A percentile compares a stretch with the other conserved stretches of the same genome.
These are phyloP conservation scores for Yamadazyma philogaea DNA, from an alignment of 805 yeast species.

Conservation along the genomic window DNA sequence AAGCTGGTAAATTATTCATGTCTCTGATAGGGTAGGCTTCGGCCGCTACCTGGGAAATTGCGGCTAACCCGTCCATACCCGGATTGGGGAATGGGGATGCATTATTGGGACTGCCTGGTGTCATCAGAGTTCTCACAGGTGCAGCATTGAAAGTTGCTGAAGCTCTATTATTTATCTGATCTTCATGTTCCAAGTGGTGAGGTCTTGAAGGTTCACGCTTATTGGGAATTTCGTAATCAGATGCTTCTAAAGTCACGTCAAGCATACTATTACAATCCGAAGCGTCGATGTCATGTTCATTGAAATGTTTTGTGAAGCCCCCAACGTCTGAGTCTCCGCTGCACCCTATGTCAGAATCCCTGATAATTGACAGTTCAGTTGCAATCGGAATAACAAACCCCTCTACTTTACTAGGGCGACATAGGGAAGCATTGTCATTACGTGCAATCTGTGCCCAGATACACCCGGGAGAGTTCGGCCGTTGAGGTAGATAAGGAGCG, in stretches of 20 bases:
- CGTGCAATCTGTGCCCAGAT: conserved; percentile 14
- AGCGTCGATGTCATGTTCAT: conserved; percentile 13
- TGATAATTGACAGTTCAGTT: conserved; percentile 1
- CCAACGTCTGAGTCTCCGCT: background rate
- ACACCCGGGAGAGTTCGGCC: conserved; percentile 5
- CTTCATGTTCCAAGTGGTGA: background rate
- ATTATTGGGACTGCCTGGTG: background rate
- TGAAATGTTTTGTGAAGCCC: conserved; percentile 1
- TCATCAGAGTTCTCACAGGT: background rate
- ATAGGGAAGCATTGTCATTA: conserved; percentile 5
- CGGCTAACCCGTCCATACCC: conserved; percentile 6
- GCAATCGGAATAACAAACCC: conserved; percentile 7
- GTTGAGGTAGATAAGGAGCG: conserved; percentile 9
- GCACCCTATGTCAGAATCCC: background rate
- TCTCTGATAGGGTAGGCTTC: conserved; percentile 9
- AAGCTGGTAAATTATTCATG: background rate
- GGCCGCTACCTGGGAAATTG: conserved; percentile 7
- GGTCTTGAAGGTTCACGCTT: background rate
- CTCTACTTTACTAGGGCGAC: conserved; percentile 11
- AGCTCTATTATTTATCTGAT: background rate
- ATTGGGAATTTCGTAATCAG: conserved; percentile 1
- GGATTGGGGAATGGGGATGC: conserved; percentile 1
- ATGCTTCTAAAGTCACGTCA: conserved; percentile 4
- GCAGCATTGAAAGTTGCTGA: background rate
- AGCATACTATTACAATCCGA: conserved; percentile 7